These are phyloP conservation scores for Rhizophlyctis rosea DNA, from an alignment of 192 early-diverging fungal species.

Conservation along the genomic window DNA sequence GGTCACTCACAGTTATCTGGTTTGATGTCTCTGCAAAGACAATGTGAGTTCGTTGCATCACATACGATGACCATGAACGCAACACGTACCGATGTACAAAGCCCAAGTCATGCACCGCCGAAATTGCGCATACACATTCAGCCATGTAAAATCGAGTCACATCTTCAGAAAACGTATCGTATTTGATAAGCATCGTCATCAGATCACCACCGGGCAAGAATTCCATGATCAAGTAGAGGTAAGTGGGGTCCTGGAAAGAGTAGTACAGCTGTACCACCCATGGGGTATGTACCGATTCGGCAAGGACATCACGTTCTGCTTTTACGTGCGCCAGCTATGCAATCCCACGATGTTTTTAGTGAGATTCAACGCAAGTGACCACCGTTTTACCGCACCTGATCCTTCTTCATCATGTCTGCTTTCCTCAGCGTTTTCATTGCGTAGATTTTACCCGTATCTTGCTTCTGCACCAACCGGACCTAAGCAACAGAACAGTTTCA, in stretches of 20 bases:
- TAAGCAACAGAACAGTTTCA: slow-evolving; percentile 18
- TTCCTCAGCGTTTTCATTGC: slow-evolving; percentile 98
- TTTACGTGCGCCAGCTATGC: slow-evolving; percentile 89
- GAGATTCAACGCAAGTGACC: not conserved
- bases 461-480: slow-evolving; percentile 94
- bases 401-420: slow-evolving; percentile 97
- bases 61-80: too few relatives aligned
- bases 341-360: not conserved
- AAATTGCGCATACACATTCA: slow-evolving; percentile 90
- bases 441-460: slow-evolving; percentile 96
- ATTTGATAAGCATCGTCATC: slow-evolving; percentile 99
- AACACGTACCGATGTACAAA: slow-evolving; percentile 92
- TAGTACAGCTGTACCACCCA: slow-evolving; percentile 99
- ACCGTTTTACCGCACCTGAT: slow-evolving; percentile 61
- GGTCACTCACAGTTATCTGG: slow-evolving; percentile 52
- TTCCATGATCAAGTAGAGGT: slow-evolving; percentile 99
- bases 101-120: slow-evolving; percentile 88
- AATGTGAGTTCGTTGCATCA: not conserved
- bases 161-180: slow-evolving; percentile 93
- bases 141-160: slow-evolving; percentile 99
- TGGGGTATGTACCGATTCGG: slow-evolving; percentile 82
- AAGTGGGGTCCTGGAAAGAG: slow-evolving; percentile 93
- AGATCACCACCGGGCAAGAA: slow-evolving; percentile 98
- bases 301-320: slow-evolving; percentile 96
- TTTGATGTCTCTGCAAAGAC: slow-evolving; percentile 50